These are phyloP conservation scores for Candolleomyces efflorescens DNA, from an alignment of 768 basidiomycete genomes.

Conservation along the genomic window DNA sequence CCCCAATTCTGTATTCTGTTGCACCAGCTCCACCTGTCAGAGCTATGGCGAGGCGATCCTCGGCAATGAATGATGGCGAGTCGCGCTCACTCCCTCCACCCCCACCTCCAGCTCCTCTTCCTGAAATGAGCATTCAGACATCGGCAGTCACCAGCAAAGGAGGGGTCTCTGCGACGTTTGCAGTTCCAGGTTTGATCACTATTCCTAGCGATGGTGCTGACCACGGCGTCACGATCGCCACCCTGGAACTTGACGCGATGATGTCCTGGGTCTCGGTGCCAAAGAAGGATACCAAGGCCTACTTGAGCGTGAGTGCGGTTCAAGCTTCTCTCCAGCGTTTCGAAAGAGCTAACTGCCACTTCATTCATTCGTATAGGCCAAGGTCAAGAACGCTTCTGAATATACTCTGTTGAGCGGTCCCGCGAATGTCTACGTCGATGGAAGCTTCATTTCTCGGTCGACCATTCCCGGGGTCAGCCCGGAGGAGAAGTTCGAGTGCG, in stretches of 20 bases:
- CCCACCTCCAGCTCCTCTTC: neutral
- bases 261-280: conserved; percentile 41
- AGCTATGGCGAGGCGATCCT: neutral
- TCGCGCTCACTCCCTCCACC: neutral
- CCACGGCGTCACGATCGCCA: conserved; percentile 38
- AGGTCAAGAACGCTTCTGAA: conserved; percentile 49
- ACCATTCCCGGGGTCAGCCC: conserved; percentile 37
- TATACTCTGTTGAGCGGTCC: conserved; percentile 45
- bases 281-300: conserved; percentile 30
- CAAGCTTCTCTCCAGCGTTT: neutral
- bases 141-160: conserved; percentile 27
- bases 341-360: neutral
- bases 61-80: neutral
- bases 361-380: conserved; percentile 26
- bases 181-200: conserved; percentile 35
- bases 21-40: neutral
- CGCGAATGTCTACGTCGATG: conserved; percentile 51
- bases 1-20: neutral
- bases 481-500: conserved; percentile 39
- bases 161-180: conserved; percentile 35
- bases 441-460: conserved; percentile 49
- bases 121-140: conserved; percentile 9
- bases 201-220: conserved; percentile 35
- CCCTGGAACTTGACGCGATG: conserved; percentile 29
- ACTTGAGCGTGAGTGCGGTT: conserved; percentile 30